A percentile compares a stretch with the other conserved stretches of the same genome.
phyloP scores from a whole-genome alignment of 2,329 filamentous ascomycete genomes.

The Pleoardoris graminearum region DNA sequence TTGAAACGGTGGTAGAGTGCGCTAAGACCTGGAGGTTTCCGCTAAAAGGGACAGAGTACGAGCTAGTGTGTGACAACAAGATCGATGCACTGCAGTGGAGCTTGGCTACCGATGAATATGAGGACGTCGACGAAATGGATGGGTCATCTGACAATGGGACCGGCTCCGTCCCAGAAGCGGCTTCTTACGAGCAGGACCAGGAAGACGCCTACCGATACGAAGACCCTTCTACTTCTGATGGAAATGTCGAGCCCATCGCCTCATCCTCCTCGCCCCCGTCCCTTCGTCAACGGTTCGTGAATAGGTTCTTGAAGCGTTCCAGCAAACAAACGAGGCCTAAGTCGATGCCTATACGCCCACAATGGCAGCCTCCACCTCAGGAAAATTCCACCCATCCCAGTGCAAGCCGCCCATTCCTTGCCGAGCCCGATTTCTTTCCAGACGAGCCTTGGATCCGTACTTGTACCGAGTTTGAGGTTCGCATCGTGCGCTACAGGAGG shows the following conservation, averaged over 20 bases:
- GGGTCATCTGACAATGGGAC: background rate
- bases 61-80: constrained; percentile 1
- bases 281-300: too few species aligned
- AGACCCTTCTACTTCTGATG: background rate
- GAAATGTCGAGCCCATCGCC: too few species aligned
- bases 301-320: too few species aligned
- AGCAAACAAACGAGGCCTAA: too few species aligned
- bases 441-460: background rate
- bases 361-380: too few species aligned
- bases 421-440: background rate
- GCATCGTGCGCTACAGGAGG: constrained; percentile 1
- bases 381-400: too few species aligned
- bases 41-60: background rate
- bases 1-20: background rate
- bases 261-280: too few species aligned
- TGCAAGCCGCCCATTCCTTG: background rate
- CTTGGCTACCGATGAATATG: background rate
- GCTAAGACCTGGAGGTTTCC: constrained; percentile 1
- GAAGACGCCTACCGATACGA: too few species aligned
- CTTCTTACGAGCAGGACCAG: background rate
- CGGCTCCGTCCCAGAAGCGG: background rate
- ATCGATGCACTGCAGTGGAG: background rate
- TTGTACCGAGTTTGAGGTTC: constrained; percentile 2
- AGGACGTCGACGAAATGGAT: background rate
- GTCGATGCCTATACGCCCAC: too few species aligned